phyloP scores from a whole-genome alignment of 2,329 filamentous ascomycete species.

The Fusarium sp. region DNA sequence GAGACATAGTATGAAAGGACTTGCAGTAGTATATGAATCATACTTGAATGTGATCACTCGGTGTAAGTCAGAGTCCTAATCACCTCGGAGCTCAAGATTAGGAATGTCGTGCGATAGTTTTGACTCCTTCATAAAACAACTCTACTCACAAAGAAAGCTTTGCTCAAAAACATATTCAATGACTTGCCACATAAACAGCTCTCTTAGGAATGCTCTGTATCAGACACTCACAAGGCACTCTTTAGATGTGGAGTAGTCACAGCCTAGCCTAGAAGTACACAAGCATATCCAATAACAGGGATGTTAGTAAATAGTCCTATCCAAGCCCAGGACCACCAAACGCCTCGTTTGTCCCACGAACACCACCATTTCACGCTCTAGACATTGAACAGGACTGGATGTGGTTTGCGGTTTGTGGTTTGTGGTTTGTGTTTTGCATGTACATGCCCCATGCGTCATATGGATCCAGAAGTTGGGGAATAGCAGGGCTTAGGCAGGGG shows the following conservation, averaged over 20 bases:
- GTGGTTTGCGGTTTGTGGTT: not conserved
- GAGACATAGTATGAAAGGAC: conserved; percentile 3
- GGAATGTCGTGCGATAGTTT: not conserved
- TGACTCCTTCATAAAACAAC: not conserved
- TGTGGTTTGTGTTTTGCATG: conserved; percentile 1
- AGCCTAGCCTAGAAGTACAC: conserved; percentile 16
- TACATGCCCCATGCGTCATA: conserved; percentile 19
- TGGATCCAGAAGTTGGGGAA: conserved; percentile 19
- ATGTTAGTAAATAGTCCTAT: conserved; percentile 23
- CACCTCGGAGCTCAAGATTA: not conserved
- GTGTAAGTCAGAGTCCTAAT: conserved; percentile 1
- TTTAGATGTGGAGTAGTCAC: conserved; percentile 25
- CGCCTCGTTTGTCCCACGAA: conserved; percentile 30
- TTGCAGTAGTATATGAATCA: conserved; percentile 16
- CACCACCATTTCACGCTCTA: conserved; percentile 21
- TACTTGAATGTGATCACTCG: conserved; percentile 7
- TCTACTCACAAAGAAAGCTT: not conserved
- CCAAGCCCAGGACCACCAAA: conserved; percentile 3
- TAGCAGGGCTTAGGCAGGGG: conserved; percentile 7
- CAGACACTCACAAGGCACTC: conserved; percentile 29
- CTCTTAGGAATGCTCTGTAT: not conserved
- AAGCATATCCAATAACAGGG: conserved; percentile 24
- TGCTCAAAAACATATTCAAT: not conserved
- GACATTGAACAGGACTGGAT: conserved; percentile 1
- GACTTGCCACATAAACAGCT: not conserved